Conservation (phyloP, 805 yeast genomes). For the Cyberlindnera samutprakarnensis region DNA sequence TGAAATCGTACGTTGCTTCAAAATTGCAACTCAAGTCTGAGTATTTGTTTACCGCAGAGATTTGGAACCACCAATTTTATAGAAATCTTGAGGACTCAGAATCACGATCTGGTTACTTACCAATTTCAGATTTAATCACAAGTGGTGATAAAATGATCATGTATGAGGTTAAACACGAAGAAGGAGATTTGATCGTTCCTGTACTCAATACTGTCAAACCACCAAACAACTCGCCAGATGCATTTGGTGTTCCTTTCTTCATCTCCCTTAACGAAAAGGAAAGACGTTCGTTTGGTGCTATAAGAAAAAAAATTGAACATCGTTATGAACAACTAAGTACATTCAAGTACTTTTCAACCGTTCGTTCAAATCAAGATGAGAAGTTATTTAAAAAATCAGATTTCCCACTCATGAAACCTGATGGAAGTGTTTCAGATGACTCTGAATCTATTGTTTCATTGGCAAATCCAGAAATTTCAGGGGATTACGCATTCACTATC, state of each 20-base stretch:
- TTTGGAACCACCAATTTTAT: slow-evolving; percentile 63
- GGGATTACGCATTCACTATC: slow-evolving; percentile 41
- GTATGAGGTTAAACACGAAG: slow-evolving; percentile 39
- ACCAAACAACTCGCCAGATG: slow-evolving; percentile 33
- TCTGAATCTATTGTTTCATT: slow-evolving; percentile 41
- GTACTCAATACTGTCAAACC: slow-evolving; percentile 41
- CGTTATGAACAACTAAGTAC: slow-evolving; percentile 42
- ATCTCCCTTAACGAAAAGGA: slow-evolving; percentile 49
- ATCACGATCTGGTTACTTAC: slow-evolving; percentile 43
- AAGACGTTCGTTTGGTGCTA: slow-evolving; percentile 44
- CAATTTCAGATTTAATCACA: slow-evolving; percentile 59
- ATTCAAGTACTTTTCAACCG: slow-evolving; percentile 26
- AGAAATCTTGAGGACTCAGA: slow-evolving; percentile 60
- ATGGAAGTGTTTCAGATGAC: slow-evolving; percentile 11
- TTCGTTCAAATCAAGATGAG: slow-evolving; percentile 11
- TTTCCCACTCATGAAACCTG: slow-evolving; percentile 26
- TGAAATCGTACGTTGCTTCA: slow-evolving; percentile 52
- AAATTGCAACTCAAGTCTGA: slow-evolving; percentile 32
- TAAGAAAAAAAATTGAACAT: slow-evolving; percentile 49
- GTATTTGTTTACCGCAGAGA: slow-evolving; percentile 45
- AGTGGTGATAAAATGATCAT: slow-evolving; percentile 58
- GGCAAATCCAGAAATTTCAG: slow-evolving; percentile 45
- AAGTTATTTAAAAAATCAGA: slow-evolving; percentile 20
- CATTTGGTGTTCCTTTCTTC: slow-evolving; percentile 76
- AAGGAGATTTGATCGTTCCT: slow-evolving; percentile 52